Conservation (phyloP, 495 filamentous ascomycete genomes). For the Hypomontagnella submonticulosa region DNA sequence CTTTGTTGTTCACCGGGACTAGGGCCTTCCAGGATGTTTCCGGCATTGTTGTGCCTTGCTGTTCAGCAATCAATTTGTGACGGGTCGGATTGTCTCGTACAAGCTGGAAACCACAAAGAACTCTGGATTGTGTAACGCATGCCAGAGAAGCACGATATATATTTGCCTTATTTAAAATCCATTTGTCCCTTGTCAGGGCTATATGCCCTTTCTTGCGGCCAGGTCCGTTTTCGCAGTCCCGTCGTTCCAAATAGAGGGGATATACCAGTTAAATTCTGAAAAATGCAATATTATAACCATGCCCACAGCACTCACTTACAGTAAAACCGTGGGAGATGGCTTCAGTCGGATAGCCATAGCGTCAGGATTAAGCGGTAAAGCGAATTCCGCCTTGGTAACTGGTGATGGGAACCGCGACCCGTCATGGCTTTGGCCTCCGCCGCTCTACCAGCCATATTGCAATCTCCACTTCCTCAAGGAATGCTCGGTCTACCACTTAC, state of each 20-base stretch:
- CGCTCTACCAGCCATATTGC: slow-evolving; percentile 31
- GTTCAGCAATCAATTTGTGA: slow-evolving; percentile 18
- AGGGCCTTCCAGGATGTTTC: slow-evolving; percentile 25
- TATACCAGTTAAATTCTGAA: neutral
- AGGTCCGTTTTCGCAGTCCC: too few relatives aligned
- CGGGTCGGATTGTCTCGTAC: slow-evolving; percentile 15
- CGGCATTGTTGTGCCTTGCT: slow-evolving; percentile 25
- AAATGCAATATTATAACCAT: neutral
- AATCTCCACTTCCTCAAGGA: slow-evolving; percentile 36
- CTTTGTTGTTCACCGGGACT: slow-evolving; percentile 17
- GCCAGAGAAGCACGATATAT: too few relatives aligned
- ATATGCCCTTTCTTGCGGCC: too few relatives aligned
- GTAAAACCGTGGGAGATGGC: neutral
- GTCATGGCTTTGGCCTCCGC: slow-evolving; percentile 31
- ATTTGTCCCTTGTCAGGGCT: too few relatives aligned
- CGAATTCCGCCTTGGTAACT: neutral
- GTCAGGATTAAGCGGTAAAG: neutral
- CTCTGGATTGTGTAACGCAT: neutral
- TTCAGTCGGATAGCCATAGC: slow-evolving; percentile 13
- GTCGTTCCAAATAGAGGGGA: neutral
- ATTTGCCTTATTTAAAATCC: too few relatives aligned
- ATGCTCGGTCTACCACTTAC: slow-evolving; percentile 33
- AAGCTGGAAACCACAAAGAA: slow-evolving; percentile 13
- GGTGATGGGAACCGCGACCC: slow-evolving; percentile 14
- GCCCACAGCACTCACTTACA: neutral